These are phyloP conservation scores for Jaltomata sinuosa DNA, from an alignment of 257 asterid genomes.

Conservation along the genomic window DNA sequence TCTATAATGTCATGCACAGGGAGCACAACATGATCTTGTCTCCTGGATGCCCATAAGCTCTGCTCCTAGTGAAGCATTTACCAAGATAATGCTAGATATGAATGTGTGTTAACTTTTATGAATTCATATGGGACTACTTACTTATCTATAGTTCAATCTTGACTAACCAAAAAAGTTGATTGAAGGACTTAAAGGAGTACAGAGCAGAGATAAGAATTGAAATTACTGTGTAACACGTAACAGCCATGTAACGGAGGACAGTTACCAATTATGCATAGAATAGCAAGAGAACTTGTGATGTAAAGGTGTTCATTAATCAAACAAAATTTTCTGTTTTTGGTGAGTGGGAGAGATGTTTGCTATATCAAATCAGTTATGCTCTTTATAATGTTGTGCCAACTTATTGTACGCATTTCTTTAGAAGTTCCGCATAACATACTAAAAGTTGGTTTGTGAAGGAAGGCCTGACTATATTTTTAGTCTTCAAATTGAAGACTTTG, in stretches of 20 bases:
- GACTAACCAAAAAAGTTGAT: background rate
- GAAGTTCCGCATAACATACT: background rate
- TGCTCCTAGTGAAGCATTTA: background rate
- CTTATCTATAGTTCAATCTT: background rate
- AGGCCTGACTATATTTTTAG: background rate
- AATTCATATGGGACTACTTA: background rate
- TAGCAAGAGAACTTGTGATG: background rate
- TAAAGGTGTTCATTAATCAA: background rate
- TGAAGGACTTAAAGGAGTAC: background rate
- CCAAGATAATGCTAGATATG: background rate
- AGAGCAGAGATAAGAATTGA: background rate
- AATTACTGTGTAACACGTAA: background rate
- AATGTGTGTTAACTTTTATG: background rate
- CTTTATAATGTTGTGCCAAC: background rate
- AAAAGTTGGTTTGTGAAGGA: background rate
- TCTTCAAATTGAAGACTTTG: background rate
- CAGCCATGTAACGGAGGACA: background rate
- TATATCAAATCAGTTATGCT: background rate
- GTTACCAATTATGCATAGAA: background rate
- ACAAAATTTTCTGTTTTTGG: background rate
- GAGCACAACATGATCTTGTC: background rate
- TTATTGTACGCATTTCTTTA: background rate
- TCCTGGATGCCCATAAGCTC: background rate
- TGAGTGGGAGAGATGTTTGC: background rate
- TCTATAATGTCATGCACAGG: background rate